These are phyloP conservation scores for Nemania sp. DNA, from an alignment of 2,329 filamentous ascomycete species.

Conservation along the genomic window DNA sequence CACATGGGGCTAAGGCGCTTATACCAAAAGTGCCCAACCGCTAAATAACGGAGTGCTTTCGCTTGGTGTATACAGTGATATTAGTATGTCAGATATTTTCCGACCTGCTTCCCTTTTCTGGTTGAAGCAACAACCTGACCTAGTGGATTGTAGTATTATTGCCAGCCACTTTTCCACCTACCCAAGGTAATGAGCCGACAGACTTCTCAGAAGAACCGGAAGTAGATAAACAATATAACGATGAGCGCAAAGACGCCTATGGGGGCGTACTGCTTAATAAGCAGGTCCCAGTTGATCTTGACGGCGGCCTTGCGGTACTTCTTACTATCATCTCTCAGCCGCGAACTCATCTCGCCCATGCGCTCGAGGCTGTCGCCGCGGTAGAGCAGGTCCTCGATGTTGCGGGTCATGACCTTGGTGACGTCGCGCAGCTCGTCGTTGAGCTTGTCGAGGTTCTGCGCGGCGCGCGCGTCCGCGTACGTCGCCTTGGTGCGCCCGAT, in stretches of 20 bases:
- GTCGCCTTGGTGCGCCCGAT: constrained; percentile 90
- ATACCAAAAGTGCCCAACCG: not conserved
- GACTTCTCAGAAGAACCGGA: constrained; percentile 93
- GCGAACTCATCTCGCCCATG: constrained; percentile 92
- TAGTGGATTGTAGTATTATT: not conserved
- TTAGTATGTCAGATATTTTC: not conserved
- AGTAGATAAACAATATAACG: constrained; percentile 84
- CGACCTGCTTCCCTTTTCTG: no score
- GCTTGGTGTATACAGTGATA: constrained; percentile 1
- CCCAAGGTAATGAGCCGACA: not conserved
- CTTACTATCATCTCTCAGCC: constrained; percentile 87
- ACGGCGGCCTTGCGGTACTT: constrained; percentile 94
- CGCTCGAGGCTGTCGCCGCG: constrained; percentile 90
- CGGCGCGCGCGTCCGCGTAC: constrained; percentile 88
- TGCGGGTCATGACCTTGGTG: constrained; percentile 99
- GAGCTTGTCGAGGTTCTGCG: constrained; percentile 90
- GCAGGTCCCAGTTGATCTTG: constrained; percentile 95
- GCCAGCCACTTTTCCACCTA: not conserved
- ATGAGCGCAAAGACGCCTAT: constrained; percentile 81
- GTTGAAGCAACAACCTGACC: no score
- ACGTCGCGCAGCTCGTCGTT: constrained; percentile 98
- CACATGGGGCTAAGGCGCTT: not conserved
- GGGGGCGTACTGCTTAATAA: constrained; percentile 95
- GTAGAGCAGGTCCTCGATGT: constrained; percentile 97
- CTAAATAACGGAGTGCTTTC: not conserved